Percentiles rank a stretch among this genome's conserved stretches.
Conservation (phyloP, 805 yeast species). For the Hanseniaspora thailandica region DNA sequence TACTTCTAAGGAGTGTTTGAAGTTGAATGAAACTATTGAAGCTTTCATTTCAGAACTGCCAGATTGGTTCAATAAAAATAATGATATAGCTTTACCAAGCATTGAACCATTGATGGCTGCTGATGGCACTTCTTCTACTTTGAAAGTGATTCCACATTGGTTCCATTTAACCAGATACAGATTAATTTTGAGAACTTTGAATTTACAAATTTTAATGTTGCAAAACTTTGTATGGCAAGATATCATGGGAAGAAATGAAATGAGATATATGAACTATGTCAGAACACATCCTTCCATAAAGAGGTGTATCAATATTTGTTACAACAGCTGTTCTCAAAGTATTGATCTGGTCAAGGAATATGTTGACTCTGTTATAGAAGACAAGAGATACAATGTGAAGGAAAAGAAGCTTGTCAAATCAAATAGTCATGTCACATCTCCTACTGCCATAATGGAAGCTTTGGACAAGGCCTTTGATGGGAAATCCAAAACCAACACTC, state of each 20-base stretch:
- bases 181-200: constrained; percentile 48
- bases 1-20: constrained; percentile 34
- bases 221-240: constrained; percentile 49
- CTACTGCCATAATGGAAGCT: not conserved
- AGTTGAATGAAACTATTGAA: constrained; percentile 35
- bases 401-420: not conserved
- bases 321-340: constrained; percentile 42
- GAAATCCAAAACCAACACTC: not conserved
- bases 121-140: constrained; percentile 10
- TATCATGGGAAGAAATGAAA: constrained; percentile 32
- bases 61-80: constrained; percentile 35
- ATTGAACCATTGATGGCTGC: not conserved
- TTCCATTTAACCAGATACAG: constrained; percentile 41
- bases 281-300: constrained; percentile 34
- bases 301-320: constrained; percentile 40
- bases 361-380: constrained; percentile 16
- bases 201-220: constrained; percentile 43
- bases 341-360: constrained; percentile 39
- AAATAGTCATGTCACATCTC: not conserved
- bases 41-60: constrained; percentile 37
- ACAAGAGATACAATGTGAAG: constrained; percentile 1
- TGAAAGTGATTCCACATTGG: constrained; percentile 36
- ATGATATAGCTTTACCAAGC: constrained; percentile 14
- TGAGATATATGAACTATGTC: constrained; percentile 26
- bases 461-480: not conserved